These are phyloP conservation scores for Coprinopsis strossmayeri DNA, from an alignment of 768 basidiomycete genomes.

Conservation along the genomic window DNA sequence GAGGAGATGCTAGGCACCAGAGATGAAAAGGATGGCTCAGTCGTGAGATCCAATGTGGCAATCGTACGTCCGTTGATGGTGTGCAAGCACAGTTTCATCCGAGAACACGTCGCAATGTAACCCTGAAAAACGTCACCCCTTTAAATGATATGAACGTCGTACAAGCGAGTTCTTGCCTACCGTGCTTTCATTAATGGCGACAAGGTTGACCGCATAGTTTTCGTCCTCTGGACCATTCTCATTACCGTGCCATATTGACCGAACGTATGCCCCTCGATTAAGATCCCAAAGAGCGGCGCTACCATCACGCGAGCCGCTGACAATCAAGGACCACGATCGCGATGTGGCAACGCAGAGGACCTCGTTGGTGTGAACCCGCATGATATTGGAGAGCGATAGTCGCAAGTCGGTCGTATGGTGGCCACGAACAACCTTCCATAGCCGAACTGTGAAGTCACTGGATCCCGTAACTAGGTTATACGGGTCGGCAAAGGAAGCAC, in stretches of 20 bases:
- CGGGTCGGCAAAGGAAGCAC: constrained; percentile 73
- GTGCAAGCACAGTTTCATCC: constrained; percentile 64
- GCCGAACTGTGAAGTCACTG: constrained; percentile 70
- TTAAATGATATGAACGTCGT: neutral
- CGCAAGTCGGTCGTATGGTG: constrained; percentile 16
- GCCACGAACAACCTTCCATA: constrained; percentile 63
- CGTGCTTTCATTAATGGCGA: constrained; percentile 81
- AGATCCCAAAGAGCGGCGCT: constrained; percentile 88
- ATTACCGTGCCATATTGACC: constrained; percentile 69
- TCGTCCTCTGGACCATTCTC: constrained; percentile 21
- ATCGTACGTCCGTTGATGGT: constrained; percentile 84
- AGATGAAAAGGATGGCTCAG: constrained; percentile 32
- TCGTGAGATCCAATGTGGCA: constrained; percentile 56
- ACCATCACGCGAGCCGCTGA: constrained; percentile 83
- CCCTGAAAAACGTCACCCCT: constrained; percentile 43
- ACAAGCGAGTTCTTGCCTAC: constrained; percentile 35
- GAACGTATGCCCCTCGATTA: constrained; percentile 73
- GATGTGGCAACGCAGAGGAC: constrained; percentile 69
- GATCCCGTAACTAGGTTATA: constrained; percentile 75
- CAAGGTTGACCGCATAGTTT: constrained; percentile 47
- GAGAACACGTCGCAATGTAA: constrained; percentile 80
- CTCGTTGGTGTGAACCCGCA: constrained; percentile 72
- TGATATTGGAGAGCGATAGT: constrained; percentile 54
- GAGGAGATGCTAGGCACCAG: constrained; percentile 59
- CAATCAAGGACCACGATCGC: constrained; percentile 72